Evolutionary conservation across 2,329 filamentous ascomycete genomes (phyloP).

Genomic region (Penicillium capsulatum): DNA sequence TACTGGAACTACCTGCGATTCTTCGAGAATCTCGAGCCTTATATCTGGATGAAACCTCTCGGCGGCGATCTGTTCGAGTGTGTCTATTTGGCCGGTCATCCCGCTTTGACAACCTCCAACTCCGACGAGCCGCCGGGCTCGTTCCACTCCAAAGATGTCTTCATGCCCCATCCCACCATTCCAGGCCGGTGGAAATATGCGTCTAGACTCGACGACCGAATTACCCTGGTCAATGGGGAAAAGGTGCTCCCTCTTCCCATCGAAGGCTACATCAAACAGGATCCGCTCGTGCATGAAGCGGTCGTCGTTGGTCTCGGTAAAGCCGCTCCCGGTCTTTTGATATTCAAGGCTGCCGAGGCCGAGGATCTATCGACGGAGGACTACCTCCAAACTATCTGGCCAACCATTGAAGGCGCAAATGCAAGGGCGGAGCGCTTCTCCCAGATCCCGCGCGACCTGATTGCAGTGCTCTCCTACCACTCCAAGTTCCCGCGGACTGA

Average conservation of each 20-base stretch:
- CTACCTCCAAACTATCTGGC: conserved; percentile 38
- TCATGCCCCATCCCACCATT: conserved; percentile 29
- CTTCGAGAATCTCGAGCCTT: conserved; percentile 35
- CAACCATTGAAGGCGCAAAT: conserved; percentile 39
- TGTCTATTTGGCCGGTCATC: conserved; percentile 31
- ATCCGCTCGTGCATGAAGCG: conserved; percentile 29
- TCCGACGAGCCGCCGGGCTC: conserved; percentile 32
- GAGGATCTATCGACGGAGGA: conserved; percentile 27
- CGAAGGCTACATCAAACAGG: conserved; percentile 32
- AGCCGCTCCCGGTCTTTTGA: conserved; percentile 27
- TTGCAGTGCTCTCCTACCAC: conserved; percentile 33
- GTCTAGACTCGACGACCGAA: conserved; percentile 31
- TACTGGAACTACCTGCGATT: conserved; percentile 45
- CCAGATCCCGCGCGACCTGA: conserved; percentile 43
- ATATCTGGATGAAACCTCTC: conserved; percentile 39
- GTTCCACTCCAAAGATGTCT: conserved; percentile 33
- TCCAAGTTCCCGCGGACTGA: conserved; percentile 49
- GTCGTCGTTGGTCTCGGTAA: conserved; percentile 29
- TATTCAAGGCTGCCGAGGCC: conserved; percentile 26
- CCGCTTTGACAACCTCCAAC: conserved; percentile 31
- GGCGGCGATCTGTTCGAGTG: conserved; percentile 26
- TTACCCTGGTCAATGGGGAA: conserved; percentile 33
- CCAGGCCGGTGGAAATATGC: conserved; percentile 33
- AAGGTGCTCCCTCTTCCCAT: conserved; percentile 34
- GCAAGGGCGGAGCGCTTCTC: conserved; percentile 42